phyloP scores from a whole-genome alignment of 2,329 filamentous ascomycete species.

The Didymella keratinophila region DNA sequence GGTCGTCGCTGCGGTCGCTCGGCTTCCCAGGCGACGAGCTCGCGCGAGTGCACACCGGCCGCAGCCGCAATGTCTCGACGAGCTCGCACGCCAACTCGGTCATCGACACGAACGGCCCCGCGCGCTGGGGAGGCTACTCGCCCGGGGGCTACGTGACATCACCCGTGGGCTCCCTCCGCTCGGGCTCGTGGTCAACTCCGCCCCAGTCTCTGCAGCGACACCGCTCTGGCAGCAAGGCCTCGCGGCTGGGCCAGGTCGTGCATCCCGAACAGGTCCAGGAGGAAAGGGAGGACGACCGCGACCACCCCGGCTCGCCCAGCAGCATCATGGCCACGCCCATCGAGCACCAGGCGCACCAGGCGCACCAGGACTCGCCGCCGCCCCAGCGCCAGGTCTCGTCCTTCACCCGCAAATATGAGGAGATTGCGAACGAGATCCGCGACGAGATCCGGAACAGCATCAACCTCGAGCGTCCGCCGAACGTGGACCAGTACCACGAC shows the following conservation, averaged over 20 bases:
- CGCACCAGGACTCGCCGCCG: constrained; percentile 14
- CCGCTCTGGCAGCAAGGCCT: constrained; percentile 52
- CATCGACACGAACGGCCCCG: constrained; percentile 71
- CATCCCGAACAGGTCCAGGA: constrained; percentile 46
- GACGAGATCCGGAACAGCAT: constrained; percentile 39
- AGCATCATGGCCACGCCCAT: constrained; percentile 10
- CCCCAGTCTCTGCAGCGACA: constrained; percentile 45
- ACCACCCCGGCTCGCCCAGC: constrained; percentile 27
- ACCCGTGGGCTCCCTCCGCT: constrained; percentile 67
- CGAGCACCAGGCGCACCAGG: constrained; percentile 16
- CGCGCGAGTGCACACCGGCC: constrained; percentile 34
- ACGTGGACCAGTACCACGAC: not conserved
- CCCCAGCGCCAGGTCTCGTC: constrained; percentile 45
- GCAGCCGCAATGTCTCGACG: constrained; percentile 53
- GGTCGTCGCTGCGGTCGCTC: constrained; percentile 67
- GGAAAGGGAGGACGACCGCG: constrained; percentile 14
- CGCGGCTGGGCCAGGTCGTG: constrained; percentile 53
- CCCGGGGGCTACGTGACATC: constrained; percentile 73
- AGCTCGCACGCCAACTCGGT: constrained; percentile 66
- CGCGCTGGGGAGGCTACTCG: constrained; percentile 74
- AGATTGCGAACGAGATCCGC: constrained; percentile 47
- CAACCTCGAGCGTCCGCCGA: constrained; percentile 15
- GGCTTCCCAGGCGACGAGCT: constrained; percentile 48
- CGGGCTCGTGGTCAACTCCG: constrained; percentile 55
- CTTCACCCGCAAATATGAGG: constrained; percentile 49